phyloP scores from a whole-genome alignment of 306 rosid genomes.

The Cicer arietinum region DNA sequence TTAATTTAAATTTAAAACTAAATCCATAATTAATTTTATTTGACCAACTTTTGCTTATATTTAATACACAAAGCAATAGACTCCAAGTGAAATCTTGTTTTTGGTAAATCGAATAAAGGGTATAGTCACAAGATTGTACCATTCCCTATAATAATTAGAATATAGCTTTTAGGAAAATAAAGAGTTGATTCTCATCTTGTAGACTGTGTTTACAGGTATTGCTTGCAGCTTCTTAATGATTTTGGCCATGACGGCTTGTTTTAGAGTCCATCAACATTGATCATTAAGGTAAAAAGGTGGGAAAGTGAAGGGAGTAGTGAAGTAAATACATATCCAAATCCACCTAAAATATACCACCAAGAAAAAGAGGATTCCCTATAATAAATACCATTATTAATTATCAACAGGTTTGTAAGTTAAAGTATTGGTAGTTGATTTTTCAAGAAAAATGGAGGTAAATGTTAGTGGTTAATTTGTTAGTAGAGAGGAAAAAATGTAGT shows the following conservation, averaged over 20 bases:
- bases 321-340: slow-evolving; percentile 27
- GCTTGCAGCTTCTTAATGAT: slow-evolving; percentile 50
- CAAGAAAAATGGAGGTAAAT: background rate
- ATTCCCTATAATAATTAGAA: slow-evolving; percentile 37
- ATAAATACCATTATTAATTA: background rate
- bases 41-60: no score
- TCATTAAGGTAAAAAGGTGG: slow-evolving; percentile 32
- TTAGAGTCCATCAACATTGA: slow-evolving; percentile 38
- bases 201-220: slow-evolving; percentile 43
- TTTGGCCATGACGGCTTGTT: slow-evolving; percentile 50
- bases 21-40: no score
- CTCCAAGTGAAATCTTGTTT: slow-evolving; percentile 16
- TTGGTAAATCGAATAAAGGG: background rate
- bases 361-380: slow-evolving; percentile 37
- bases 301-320: slow-evolving; percentile 19
- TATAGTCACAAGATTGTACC: slow-evolving; percentile 28
- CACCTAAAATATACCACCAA: slow-evolving; percentile 34
- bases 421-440: slow-evolving; percentile 15
- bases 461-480: no score
- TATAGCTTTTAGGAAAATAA: slow-evolving; percentile 46
- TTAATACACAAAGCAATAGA: no score
- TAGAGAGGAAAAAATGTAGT: no score
- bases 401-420: slow-evolving; percentile 19
- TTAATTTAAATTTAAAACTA: no score
- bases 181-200: slow-evolving; percentile 53